Evolutionary conservation across 331 rosid genomes (phyloP), one percentile per base, ranked within the genome.

Genomic region (Spiraea crenata): DNA sequence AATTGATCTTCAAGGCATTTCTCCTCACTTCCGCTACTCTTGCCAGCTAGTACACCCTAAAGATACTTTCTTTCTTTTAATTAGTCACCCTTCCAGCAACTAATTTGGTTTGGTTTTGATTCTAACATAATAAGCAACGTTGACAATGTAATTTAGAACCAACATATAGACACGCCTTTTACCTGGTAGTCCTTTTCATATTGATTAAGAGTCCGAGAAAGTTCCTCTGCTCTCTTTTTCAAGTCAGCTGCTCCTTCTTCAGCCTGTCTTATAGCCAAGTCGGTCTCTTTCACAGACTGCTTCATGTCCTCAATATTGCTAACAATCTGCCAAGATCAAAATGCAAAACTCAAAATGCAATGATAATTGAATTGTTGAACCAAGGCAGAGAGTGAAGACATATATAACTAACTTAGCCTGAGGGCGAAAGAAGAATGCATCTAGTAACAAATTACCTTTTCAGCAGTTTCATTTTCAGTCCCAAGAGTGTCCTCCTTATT

Each of bases 211-310:
- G 82, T 84, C 78, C 83, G 83, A 63, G 96, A 77, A 54, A 93
- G 95, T 73, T 86, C 90, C 31, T 82, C 91, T 38, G 76, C 91
- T 75, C 77, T 86, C 77, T 76, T 87, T 86, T 88, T 89, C 51
- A 95, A 82, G 85, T 91, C 99, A 54, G 87, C 83, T 5, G 93
- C 96, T 41, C 95, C 97, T 46, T 91, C 99, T 70, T 95, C 99
- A 40, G 97, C 91, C 79, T 76, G 87, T 79, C 52, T 89, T 50
- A 95, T 91, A 64, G 96, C 90, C 40, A 80, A 76, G 49, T 85
- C 82, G 83, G 81, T 91, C 81, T 84, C 93, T 65, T 91, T 82
- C 7, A 80, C 87, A 45, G 97, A 91, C 68, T 83, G 86, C 81
- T 83, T 89, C 86, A 85, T 71, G 72, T 95, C 99, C 83, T 95